Conservation (phyloP, 1,284 basidiomycete species). For the Malassezia caprae region DNA sequence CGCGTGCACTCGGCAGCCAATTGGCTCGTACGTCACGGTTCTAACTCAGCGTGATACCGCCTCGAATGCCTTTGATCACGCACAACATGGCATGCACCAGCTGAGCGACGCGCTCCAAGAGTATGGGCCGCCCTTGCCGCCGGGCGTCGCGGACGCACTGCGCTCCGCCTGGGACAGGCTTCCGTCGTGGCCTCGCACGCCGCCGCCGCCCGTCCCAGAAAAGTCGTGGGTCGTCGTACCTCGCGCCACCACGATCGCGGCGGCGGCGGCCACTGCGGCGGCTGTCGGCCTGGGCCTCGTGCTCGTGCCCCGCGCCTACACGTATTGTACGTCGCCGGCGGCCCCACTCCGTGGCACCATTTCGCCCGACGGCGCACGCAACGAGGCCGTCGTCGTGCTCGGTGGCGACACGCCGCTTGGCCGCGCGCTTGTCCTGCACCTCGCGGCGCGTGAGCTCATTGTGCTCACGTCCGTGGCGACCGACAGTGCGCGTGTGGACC, state of each 20-base stretch:
- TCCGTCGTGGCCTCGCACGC: not conserved
- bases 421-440: conserved; percentile 27
- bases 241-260: conserved; percentile 9
- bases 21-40: not conserved
- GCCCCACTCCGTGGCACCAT: not conserved
- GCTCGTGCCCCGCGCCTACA: not conserved
- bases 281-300: conserved; percentile 4
- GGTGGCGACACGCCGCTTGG: conserved; percentile 45
- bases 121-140: conserved; percentile 9
- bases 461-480: conserved; percentile 37
- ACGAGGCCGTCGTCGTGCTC: conserved; percentile 22
- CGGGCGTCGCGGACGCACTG: too few relatives aligned
- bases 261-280: not conserved
- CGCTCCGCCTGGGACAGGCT: not conserved
- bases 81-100: not conserved
- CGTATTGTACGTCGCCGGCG: not conserved
- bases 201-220: conserved; percentile 21
- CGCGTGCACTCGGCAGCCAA: not conserved
- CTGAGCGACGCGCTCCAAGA: conserved; percentile 3
- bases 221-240: conserved; percentile 14
- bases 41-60: not conserved
- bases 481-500: conserved; percentile 23
- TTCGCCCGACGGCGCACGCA: not conserved
- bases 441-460: conserved; percentile 35
- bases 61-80: not conserved